A percentile compares a stretch with the other conserved stretches of the same genome.
Evolutionary conservation across 371 early-diverging fungal genomes (phyloP).

Genomic region (Mucor indicus): DNA sequence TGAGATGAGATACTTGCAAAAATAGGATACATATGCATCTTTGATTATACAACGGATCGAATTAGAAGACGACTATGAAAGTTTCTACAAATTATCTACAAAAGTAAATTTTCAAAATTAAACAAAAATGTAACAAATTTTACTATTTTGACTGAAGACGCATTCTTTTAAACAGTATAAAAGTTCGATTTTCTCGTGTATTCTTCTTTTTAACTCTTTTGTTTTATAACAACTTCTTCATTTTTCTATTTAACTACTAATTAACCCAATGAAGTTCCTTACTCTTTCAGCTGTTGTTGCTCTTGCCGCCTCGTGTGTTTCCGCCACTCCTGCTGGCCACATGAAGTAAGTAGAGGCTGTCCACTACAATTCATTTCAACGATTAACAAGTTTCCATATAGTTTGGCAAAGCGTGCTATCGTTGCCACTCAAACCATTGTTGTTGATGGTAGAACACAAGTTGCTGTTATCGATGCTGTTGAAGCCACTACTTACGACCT

Average conservation of each 20-base stretch:
- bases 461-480: slow-evolving; percentile 3
- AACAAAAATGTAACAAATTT: too few relatives aligned
- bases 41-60: too few relatives aligned
- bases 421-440: slow-evolving; percentile 4
- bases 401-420: slow-evolving; percentile 5
- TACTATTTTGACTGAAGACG: too few relatives aligned
- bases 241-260: background rate
- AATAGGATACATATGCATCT: too few relatives aligned
- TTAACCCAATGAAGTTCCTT: slow-evolving; percentile 10
- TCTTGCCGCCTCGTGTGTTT: slow-evolving; percentile 1
- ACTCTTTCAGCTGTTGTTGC: slow-evolving; percentile 6
- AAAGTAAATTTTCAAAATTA: too few relatives aligned
- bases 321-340: slow-evolving; percentile 9
- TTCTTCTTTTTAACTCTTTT: too few relatives aligned
- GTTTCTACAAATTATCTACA: too few relatives aligned
- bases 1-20: too few relatives aligned
- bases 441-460: background rate
- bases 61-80: too few relatives aligned
- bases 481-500: background rate
- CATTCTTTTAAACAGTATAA: too few relatives aligned
- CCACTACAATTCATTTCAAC: background rate
- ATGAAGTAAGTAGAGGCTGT: slow-evolving; percentile 9
- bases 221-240: too few relatives aligned
- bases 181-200: too few relatives aligned
- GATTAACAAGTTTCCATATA: background rate